Percentiles rank a stretch among this genome's conserved stretches.
Evolutionary conservation across 225 moss, liverwort and hornwort species (phyloP).

Genomic region (Physcomitrium patens): DNA sequence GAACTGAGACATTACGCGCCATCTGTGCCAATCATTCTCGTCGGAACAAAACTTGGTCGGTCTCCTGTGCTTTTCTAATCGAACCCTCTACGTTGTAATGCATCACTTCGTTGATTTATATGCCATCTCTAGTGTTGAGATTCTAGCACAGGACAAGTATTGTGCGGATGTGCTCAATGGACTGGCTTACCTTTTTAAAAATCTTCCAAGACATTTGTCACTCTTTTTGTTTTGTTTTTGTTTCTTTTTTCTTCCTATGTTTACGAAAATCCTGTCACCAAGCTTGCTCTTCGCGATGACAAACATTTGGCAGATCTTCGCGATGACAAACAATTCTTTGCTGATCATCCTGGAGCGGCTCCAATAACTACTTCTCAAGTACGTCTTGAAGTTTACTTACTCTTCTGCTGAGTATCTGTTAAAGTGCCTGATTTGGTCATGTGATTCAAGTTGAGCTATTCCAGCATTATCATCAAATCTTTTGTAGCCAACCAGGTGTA

Average conservation of each 20-base stretch:
- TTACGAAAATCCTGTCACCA: neutral
- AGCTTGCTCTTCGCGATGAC: constrained; percentile 78
- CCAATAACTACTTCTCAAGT: constrained; percentile 93
- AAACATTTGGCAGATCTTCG: no score
- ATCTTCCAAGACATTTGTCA: no score
- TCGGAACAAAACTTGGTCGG: constrained; percentile 95
- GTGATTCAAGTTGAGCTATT: constrained; percentile 12
- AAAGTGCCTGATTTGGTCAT: neutral
- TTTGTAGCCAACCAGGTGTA: constrained; percentile 21
- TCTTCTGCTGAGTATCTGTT: constrained; percentile 2
- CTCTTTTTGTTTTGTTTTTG: neutral
- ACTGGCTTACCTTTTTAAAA: no score
- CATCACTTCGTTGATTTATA: neutral
- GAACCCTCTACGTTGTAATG: no score
- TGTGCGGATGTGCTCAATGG: neutral
- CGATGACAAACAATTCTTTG: constrained; percentile 98
- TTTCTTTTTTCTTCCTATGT: neutral
- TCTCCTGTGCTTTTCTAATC: neutral
- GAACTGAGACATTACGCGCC: constrained; percentile 99
- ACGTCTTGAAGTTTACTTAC: constrained; percentile 27
- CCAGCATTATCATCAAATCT: neutral
- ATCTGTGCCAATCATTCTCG: constrained; percentile 94
- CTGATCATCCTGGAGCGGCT: constrained; percentile 96
- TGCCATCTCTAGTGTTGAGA: neutral
- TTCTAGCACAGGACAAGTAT: neutral